A percentile compares a stretch with the other conserved stretches of the same genome.
These are phyloP conservation scores for Catharanthus roseus DNA, from an alignment of 257 asterid species.

Conservation along the genomic window DNA sequence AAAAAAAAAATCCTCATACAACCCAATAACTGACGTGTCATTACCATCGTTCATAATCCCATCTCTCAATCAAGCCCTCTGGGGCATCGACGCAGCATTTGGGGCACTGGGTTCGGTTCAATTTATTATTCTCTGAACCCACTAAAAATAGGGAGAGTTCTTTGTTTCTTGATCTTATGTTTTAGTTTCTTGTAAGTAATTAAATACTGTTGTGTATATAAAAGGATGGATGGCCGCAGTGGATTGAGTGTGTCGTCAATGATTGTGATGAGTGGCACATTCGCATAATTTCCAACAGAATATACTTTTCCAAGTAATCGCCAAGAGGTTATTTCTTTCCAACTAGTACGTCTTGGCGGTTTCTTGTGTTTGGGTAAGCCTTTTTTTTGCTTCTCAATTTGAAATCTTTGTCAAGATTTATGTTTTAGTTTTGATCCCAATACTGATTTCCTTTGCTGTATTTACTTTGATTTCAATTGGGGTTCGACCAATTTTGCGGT, in stretches of 20 bases:
- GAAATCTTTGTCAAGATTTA: conserved; percentile 29
- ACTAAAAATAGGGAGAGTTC: too few species aligned
- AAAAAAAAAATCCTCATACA: background rate
- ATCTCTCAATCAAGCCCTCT: background rate
- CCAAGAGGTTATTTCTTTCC: background rate
- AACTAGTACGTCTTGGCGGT: conserved; percentile 42
- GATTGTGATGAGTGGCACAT: conserved; percentile 33
- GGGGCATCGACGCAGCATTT: background rate
- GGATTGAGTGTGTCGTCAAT: background rate
- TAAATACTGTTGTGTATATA: background rate
- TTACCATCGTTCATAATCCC: background rate
- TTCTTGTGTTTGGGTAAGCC: conserved; percentile 36
- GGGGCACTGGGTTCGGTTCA: background rate
- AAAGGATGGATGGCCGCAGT: background rate
- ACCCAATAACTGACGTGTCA: background rate
- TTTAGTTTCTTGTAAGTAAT: background rate
- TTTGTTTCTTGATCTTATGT: background rate
- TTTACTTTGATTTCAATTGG: conserved; percentile 4
- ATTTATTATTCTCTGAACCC: too few species aligned
- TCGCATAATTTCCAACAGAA: conserved; percentile 53
- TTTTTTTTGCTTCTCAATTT: conserved; percentile 18
- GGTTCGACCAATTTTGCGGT: conserved; percentile 5
- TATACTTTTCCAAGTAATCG: conserved; percentile 50
- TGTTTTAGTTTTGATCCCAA: conserved; percentile 28
- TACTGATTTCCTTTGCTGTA: background rate